Evolutionary conservation across 768 basidiomycete species (phyloP), one percentile per base, ranked within the genome.

Genomic region (Mycena filopes): DNA sequence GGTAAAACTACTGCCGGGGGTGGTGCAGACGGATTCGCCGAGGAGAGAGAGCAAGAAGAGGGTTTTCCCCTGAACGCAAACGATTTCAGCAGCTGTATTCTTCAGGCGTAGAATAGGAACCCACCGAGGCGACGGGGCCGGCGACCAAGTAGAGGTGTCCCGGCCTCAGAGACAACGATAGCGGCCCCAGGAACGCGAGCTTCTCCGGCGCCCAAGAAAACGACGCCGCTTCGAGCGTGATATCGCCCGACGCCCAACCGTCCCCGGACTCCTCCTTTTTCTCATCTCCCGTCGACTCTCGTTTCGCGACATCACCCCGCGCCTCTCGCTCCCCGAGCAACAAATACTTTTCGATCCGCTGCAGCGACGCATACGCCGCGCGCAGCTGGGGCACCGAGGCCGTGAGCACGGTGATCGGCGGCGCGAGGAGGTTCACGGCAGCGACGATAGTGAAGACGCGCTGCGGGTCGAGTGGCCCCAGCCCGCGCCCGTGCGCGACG

Each of bases 191-290:
- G 33, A 65, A 65, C 3, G 57, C 38, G 9, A 42, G 33, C 31
- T 60, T 65, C 18, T 60, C 64, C 2, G 50, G 43, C 0, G 50
- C 64, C 64, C 64, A 65, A 6, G 64, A 58, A 20, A 65, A 65
- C 7, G 64, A 53, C 5, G 64, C 64, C 0, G 15, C 8, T 15
- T 53, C 26, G 18, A 65, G 48, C 18, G n/a, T 36, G 11, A 60
- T 46, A 43, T 51, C 49, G 15, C 2, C 15, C 16, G 58, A 31
- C 25, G 55, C 6, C 31, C 11, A 21, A 6, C 11, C 12, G 1
- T 16, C 46, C 4, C 38, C n/a, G n/a, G n/a, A n/a, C n/a, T n/a
- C n/a, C n/a, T n/a, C n/a, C n/a, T n/a, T 33, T 43, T 49, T 25
- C 25, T 38, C 48, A 11, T 41, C 11, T 63, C 26, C 13, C 1